These are phyloP conservation scores for Fusarium mundagurra DNA, from an alignment of 2,329 filamentous ascomycete species.

Conservation along the genomic window DNA sequence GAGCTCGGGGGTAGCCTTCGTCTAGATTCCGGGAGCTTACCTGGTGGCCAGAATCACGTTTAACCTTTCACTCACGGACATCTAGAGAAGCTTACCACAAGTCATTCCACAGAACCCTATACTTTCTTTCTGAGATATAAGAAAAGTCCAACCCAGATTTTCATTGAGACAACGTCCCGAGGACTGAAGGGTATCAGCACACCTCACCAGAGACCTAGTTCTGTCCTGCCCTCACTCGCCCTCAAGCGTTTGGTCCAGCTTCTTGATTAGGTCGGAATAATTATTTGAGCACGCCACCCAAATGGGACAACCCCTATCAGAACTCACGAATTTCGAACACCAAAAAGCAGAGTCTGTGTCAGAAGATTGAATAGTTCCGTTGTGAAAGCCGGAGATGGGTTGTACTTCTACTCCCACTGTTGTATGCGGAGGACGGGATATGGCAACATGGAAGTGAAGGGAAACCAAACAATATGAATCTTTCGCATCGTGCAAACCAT, in stretches of 20 bases:
- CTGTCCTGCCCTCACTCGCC: neutral
- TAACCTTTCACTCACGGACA: neutral
- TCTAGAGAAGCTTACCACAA: neutral
- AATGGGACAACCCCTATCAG: neutral
- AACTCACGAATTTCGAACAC: neutral
- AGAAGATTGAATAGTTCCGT: neutral
- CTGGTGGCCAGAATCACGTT: neutral
- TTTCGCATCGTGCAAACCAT: neutral
- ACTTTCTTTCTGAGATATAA: neutral
- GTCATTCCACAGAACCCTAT: neutral
- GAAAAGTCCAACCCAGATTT: neutral
- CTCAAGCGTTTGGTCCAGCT: neutral
- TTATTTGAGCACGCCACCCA: neutral
- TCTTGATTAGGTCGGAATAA: neutral
- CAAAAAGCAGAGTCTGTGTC: neutral
- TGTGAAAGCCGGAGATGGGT: neutral
- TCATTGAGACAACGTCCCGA: neutral
- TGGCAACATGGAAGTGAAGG: neutral
- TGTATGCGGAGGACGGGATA: neutral
- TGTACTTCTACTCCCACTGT: neutral
- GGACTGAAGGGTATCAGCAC: conserved; percentile 1
- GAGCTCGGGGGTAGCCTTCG: neutral
- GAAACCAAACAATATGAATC: neutral
- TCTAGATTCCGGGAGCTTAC: neutral
- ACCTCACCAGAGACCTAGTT: neutral